These are phyloP conservation scores for Volvox carteri DNA, from an alignment of 163 green algal genomes.

Conservation along the genomic window DNA sequence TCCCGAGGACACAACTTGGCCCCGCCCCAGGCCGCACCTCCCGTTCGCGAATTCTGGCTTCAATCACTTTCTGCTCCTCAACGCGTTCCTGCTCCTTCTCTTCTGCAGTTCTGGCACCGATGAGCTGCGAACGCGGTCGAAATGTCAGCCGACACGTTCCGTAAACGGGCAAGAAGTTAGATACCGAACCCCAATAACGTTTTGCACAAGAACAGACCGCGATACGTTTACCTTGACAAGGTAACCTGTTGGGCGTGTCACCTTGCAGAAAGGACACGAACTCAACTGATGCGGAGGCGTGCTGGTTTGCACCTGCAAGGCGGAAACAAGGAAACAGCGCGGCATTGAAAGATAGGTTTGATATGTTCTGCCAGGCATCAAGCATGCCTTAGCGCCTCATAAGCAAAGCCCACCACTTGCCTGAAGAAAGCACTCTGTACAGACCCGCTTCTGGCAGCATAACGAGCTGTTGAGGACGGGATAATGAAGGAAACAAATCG, in stretches of 20 bases:
- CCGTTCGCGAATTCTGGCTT: slow-evolving; percentile 63
- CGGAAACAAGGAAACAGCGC: too few species aligned
- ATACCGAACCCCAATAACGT: background rate
- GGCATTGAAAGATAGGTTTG: background rate
- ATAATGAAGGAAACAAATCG: slow-evolving; percentile 85
- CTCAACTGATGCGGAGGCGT: slow-evolving; percentile 52
- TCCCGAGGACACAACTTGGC: too few species aligned
- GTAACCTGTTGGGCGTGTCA: slow-evolving; percentile 51
- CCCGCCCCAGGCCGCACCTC: slow-evolving; percentile 61
- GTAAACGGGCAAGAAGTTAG: background rate
- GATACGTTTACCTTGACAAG: slow-evolving; percentile 59
- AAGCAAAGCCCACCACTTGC: slow-evolving; percentile 45
- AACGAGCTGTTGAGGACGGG: slow-evolving; percentile 76
- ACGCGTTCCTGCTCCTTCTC: slow-evolving; percentile 58
- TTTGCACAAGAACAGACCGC: background rate
- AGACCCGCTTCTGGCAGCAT: slow-evolving; percentile 83
- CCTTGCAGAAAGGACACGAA: slow-evolving; percentile 75
- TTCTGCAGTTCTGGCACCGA: slow-evolving; percentile 54
- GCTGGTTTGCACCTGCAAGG: slow-evolving; percentile 59
- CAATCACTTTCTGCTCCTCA: slow-evolving; percentile 72
- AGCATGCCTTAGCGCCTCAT: background rate
- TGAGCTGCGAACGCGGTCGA: slow-evolving; percentile 49
- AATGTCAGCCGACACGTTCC: background rate
- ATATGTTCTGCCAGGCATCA: background rate
- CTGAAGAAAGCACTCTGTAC: slow-evolving; percentile 87